phyloP scores from a whole-genome alignment of 2,329 filamentous ascomycete genomes.

The Dothidotthia symphoricarpi region DNA sequence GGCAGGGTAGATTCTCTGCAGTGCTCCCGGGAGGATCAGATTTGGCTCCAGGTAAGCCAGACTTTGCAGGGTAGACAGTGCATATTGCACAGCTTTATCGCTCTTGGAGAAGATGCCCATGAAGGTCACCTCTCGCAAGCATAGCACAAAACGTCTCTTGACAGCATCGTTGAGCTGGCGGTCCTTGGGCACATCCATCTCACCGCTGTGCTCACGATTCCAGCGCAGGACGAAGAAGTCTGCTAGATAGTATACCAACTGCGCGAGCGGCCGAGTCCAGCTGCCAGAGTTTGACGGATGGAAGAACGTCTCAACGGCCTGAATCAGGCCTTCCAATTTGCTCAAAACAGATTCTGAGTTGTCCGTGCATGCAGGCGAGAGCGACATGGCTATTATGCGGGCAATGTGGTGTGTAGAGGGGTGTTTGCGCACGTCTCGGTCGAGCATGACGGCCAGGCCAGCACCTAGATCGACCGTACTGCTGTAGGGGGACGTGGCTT shows the following conservation, averaged over 20 bases:
- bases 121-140: conserved; percentile 88
- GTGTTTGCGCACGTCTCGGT: conserved; percentile 91
- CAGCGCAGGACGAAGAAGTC: conserved; percentile 97
- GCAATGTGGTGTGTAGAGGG: conserved; percentile 90
- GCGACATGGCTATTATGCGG: conserved; percentile 85
- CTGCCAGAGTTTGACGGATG: conserved; percentile 92
- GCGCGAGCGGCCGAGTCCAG: conserved; percentile 88
- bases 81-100: conserved; percentile 85
- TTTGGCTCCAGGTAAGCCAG: conserved; percentile 88
- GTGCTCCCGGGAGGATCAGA: conserved; percentile 84
- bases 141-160: conserved; percentile 84
- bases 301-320: conserved; percentile 97
- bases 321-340: conserved; percentile 84
- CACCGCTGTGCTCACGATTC: conserved; percentile 91
- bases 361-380: conserved; percentile 80
- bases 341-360: conserved; percentile 76
- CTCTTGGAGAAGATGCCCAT: conserved; percentile 99
- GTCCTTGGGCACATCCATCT: conserved; percentile 80
- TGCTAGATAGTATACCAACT: conserved; percentile 86
- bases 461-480: conserved; percentile 74
- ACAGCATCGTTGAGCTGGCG: conserved; percentile 76
- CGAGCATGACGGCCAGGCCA: conserved; percentile 80
- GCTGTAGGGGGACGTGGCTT: conserved; percentile 90
- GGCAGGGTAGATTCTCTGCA: conserved; percentile 95
- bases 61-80: conserved; percentile 83